A percentile compares a stretch with the other conserved stretches of the same genome.
Evolutionary conservation across 371 early-diverging fungal species (phyloP).

Genomic region (Mucor velutinosus): DNA sequence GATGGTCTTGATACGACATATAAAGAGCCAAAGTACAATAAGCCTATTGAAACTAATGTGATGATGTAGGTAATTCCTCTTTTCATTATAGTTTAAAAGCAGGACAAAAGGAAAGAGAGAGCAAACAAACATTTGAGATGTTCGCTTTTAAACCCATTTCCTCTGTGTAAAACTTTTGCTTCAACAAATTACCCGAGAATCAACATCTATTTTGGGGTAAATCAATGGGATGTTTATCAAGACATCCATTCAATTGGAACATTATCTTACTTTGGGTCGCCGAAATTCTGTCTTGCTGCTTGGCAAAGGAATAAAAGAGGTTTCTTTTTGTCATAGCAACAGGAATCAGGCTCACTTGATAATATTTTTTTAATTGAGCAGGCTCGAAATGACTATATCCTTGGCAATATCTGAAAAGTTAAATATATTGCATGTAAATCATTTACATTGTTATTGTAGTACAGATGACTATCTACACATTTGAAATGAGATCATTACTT

Average conservation of each 20-base stretch:
- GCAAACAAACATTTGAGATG: background rate
- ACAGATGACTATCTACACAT: background rate
- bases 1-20: conserved; percentile 21
- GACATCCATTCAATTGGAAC: conserved; percentile 1
- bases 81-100: conserved; percentile 14
- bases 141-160: conserved; percentile 1
- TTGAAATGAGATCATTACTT: conserved; percentile 6
- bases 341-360: background rate
- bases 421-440: background rate
- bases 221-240: background rate
- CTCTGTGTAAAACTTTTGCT: background rate
- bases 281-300: background rate
- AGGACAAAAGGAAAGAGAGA: conserved; percentile 1
- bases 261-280: background rate
- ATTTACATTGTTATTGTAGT: background rate
- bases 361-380: background rate
- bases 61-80: conserved; percentile 18
- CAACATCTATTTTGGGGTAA: background rate
- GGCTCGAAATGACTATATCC: background rate
- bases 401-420: background rate
- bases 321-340: background rate
- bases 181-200: conserved; percentile 13
- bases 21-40: conserved; percentile 22
- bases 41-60: conserved; percentile 10
- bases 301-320: background rate